These are phyloP conservation scores for Boechera retrofracta DNA, from an alignment of 345 rosid genomes.

Conservation along the genomic window DNA sequence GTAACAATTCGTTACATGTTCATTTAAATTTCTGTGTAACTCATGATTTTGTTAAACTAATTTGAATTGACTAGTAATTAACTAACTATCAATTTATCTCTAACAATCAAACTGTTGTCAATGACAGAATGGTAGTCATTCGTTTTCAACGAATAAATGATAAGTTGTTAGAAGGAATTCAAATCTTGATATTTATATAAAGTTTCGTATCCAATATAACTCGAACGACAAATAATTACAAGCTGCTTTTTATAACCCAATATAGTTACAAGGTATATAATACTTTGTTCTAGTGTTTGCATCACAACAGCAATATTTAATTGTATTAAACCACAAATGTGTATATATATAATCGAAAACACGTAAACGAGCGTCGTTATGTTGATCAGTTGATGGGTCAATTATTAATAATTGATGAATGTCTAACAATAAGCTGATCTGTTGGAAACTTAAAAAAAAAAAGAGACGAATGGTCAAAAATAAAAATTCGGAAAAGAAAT, in stretches of 20 bases:
- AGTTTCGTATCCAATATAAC: slow-evolving; percentile 3
- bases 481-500: slow-evolving; percentile 3
- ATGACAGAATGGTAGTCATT: background rate
- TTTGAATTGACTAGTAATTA: slow-evolving; percentile 9
- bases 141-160: background rate
- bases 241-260: background rate
- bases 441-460: background rate
- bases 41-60: background rate
- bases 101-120: slow-evolving; percentile 13
- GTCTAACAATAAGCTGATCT: slow-evolving; percentile 16
- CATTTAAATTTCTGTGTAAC: background rate
- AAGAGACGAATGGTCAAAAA: slow-evolving; percentile 19
- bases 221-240: background rate
- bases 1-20: background rate
- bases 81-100: slow-evolving; percentile 1
- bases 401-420: slow-evolving; percentile 16
- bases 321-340: background rate
- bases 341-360: background rate
- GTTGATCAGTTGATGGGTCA: slow-evolving; percentile 22
- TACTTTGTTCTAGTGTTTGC: slow-evolving; percentile 10
- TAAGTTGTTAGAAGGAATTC: background rate
- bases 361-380: background rate
- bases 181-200: background rate
- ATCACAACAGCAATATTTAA: background rate
- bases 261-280: background rate